Conservation (phyloP, 2,329 filamentous ascomycete species). For the Ustulina deusta region DNA sequence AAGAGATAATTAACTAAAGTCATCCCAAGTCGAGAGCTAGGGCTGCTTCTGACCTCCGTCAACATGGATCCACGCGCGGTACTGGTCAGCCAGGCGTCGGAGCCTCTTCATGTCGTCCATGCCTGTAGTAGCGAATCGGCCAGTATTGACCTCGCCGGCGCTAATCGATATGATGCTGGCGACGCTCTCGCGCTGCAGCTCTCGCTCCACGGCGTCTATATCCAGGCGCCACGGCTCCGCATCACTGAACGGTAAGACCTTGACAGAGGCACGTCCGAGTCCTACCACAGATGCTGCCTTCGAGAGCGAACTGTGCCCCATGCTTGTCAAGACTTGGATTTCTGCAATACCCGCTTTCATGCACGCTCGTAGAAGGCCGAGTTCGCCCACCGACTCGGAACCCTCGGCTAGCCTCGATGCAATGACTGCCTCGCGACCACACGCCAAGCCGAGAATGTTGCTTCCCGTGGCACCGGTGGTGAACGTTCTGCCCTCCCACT, state of each 20-base stretch:
- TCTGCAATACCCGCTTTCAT: constrained; percentile 70
- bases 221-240: constrained; percentile 77
- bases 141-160: constrained; percentile 91
- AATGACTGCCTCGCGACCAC: constrained; percentile 73
- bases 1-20: constrained; percentile 17
- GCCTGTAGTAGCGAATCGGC: constrained; percentile 76
- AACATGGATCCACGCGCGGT: constrained; percentile 87
- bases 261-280: constrained; percentile 76
- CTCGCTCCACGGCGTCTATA: constrained; percentile 70
- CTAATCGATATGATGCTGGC: constrained; percentile 85
- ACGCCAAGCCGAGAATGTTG: constrained; percentile 82
- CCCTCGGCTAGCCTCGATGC: constrained; percentile 50
- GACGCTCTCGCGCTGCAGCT: constrained; percentile 64
- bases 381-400: constrained; percentile 69
- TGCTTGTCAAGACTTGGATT: constrained; percentile 82
- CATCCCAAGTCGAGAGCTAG: not conserved
- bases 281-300: constrained; percentile 89
- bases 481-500: constrained; percentile 67
- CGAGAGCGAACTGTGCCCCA: constrained; percentile 83
- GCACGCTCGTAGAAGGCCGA: constrained; percentile 77
- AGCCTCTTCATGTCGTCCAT: constrained; percentile 71
- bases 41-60: constrained; percentile 71
- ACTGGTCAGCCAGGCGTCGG: constrained; percentile 75
- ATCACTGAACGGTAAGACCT: constrained; percentile 64
- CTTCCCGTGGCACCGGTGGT: constrained; percentile 77